Evolutionary conservation across 495 filamentous ascomycete species (phyloP), one percentile per base, ranked within the genome.

Genomic region (Neurospora sp.): DNA sequence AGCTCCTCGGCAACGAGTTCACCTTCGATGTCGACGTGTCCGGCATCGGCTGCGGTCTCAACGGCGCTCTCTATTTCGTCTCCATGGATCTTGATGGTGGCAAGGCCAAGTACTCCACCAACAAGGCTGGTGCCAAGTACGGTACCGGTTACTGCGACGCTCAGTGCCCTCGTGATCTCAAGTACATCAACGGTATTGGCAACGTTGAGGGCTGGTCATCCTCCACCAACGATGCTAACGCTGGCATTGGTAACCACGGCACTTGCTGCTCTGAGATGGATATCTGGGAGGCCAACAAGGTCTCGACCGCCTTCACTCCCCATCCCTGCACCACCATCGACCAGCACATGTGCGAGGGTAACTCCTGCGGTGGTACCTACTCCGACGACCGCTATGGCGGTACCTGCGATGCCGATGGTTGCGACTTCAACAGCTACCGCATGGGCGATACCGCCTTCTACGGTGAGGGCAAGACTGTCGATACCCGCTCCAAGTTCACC

Each of bases 341-440:
- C 40, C 87, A 91, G 82, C 78, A 73, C 73, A 83, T 87, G 74
- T 93, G 91, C 83, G 79, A 81, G 37, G 83, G 78, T n/a, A 76
- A 83, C 72, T 69, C 40, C 3, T 88, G 86, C 76, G 86, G 86
- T 71, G 86, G 86, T 68, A 87, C 85, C 61, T 86, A 86, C 80
- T 83, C 81, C 70, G 73, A 74, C 37, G 80, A 84, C 79, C 81
- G 86, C 75, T 88, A 85, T 77, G 80, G 77, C 72, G 89, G 87
- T 69, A 85, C 88, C 71, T 94, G 92, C 78, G 92, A 94, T 78
- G 88, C 92, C 74, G 90, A 86, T 78, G 84, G 84, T 53, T 94
- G 92, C 81, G 91, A 93, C 78, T 92, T 91, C 88, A 94, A 94
- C 88, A 82, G 88, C 18, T 93, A 89, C 87, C 88, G 87, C 75